Percentiles rank a stretch among this genome's conserved stretches.
Conservation (phyloP, 495 filamentous ascomycete genomes). For the Xylaria acuta region DNA sequence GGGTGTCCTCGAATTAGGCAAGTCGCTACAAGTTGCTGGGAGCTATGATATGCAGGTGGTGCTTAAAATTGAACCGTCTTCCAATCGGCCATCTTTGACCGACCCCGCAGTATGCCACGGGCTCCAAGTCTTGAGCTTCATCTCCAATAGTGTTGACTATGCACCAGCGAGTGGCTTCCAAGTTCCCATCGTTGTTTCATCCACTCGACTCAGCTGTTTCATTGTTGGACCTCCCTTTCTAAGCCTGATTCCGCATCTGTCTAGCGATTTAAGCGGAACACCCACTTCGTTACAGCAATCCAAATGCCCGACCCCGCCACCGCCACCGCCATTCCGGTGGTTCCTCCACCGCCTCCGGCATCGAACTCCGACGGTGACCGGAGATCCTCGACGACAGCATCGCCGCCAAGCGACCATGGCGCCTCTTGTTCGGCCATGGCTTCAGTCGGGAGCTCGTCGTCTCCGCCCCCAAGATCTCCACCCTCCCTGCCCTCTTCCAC, state of each 20-base stretch:
- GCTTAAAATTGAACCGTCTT: constrained; percentile 16
- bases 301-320: constrained; percentile 24
- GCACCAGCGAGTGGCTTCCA: constrained; percentile 8
- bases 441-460: constrained; percentile 20
- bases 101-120: constrained; percentile 25
- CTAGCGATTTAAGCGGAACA: constrained; percentile 3
- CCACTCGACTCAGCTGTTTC: constrained; percentile 16
- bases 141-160: constrained; percentile 20
- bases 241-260: neutral
- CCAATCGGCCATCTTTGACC: constrained; percentile 23
- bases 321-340: constrained; percentile 18
- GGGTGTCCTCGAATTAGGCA: constrained; percentile 14
- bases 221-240: neutral
- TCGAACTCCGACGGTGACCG: constrained; percentile 15
- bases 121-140: constrained; percentile 26
- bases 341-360: constrained; percentile 7
- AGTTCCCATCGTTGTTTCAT: constrained; percentile 15
- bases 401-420: constrained; percentile 14
- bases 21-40: constrained; percentile 20
- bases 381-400: constrained; percentile 14
- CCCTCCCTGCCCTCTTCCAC: constrained; percentile 23
- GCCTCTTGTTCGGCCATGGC: constrained; percentile 10
- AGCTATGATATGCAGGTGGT: constrained; percentile 22
- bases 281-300: neutral
- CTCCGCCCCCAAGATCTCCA: constrained; percentile 15